Evolutionary conservation across 192 early-diverging fungal genomes (phyloP).

Genomic region (Podila verticillata): DNA sequence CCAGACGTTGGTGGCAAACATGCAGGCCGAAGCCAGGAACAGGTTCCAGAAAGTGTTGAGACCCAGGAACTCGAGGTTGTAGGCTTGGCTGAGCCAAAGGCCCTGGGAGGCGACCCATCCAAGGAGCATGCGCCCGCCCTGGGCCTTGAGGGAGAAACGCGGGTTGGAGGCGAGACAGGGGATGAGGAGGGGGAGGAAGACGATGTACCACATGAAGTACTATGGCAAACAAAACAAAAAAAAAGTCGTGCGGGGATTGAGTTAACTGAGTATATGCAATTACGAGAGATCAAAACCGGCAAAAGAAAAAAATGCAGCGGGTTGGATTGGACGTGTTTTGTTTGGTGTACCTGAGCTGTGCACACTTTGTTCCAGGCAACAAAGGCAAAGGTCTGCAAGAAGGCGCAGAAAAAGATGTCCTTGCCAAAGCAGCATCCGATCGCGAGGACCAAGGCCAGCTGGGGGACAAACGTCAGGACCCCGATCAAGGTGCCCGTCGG

Average conservation of each 20-base stretch:
- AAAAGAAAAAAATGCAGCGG: too few species aligned
- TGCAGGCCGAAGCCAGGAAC: constrained; percentile 77
- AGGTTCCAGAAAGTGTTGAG: constrained; percentile 81
- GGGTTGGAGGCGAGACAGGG: constrained; percentile 57
- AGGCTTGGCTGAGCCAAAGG: constrained; percentile 88
- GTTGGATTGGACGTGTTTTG: too few species aligned
- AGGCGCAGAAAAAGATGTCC: constrained; percentile 89
- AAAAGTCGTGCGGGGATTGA: too few species aligned
- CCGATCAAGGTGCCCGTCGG: constrained; percentile 62
- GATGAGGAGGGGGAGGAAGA: constrained; percentile 87
- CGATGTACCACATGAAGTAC: constrained; percentile 99
- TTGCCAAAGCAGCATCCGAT: constrained; percentile 78
- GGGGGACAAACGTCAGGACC: constrained; percentile 87
- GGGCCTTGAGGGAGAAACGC: constrained; percentile 12
- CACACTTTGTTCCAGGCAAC: constrained; percentile 97
- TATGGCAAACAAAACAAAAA: constrained; percentile 39
- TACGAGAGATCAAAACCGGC: too few species aligned
- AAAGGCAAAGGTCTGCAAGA: constrained; percentile 96
- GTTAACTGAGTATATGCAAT: too few species aligned
- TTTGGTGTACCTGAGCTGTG: constrained; percentile 82
- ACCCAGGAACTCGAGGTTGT: constrained; percentile 88
- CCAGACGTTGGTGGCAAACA: constrained; percentile 79
- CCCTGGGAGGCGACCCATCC: constrained; percentile 63
- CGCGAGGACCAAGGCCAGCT: constrained; percentile 70
- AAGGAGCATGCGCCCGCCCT: constrained; percentile 36